Percentiles rank a stretch among this genome's conserved stretches.
These are phyloP conservation scores for Yarrowia sp. DNA, from an alignment of 805 yeast species.

Conservation along the genomic window DNA sequence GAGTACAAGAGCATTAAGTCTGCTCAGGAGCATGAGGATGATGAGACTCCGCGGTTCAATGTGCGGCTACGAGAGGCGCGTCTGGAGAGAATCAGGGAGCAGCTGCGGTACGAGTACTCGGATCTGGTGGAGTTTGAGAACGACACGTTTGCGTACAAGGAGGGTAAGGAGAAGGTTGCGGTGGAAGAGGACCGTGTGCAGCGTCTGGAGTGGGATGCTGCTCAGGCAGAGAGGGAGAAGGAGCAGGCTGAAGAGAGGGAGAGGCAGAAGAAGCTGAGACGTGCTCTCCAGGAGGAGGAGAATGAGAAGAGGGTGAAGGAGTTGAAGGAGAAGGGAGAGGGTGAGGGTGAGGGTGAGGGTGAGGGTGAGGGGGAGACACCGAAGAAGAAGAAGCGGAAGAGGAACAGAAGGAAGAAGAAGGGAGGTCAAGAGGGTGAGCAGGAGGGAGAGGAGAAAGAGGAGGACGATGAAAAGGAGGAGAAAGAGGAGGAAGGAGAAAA, in stretches of 20 bases:
- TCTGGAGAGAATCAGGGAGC: not conserved
- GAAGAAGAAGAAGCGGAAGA: not conserved
- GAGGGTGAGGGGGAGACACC: not conserved
- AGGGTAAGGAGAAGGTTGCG: not conserved
- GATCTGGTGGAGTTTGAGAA: not conserved
- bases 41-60: not conserved
- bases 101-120: not conserved
- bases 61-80: not conserved
- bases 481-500: not conserved
- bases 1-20: not conserved
- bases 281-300: not conserved
- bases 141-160: not conserved
- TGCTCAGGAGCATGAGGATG: not conserved
- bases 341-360: not conserved
- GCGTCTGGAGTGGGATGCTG: not conserved
- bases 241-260: not conserved
- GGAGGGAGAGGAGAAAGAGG: not conserved
- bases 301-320: not conserved
- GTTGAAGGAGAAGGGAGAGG: not conserved
- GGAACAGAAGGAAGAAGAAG: not conserved
- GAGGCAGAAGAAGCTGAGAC: not conserved
- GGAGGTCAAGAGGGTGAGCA: not conserved
- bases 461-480: not conserved
- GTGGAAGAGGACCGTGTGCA: not conserved
- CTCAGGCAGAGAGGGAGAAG: not conserved